phyloP scores from a whole-genome alignment of 305 asterid genomes.

The Fraxinus latifolia region DNA sequence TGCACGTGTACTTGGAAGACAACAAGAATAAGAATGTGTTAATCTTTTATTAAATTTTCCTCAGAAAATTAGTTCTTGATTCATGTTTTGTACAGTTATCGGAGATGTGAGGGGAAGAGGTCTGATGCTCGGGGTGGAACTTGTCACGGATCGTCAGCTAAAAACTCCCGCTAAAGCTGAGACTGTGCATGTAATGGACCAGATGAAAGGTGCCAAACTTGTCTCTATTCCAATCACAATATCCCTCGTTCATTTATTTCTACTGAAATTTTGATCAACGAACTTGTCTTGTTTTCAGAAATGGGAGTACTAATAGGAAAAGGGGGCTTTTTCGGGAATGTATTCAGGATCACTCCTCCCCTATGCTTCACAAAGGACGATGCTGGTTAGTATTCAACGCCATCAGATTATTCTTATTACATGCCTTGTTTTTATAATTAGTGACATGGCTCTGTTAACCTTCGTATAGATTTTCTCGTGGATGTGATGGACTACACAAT shows the following conservation, averaged over 20 bases:
- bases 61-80: not conserved
- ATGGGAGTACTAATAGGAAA: constrained; percentile 70
- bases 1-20: not conserved
- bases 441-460: not conserved
- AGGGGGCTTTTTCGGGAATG: constrained; percentile 74
- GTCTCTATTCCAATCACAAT: not conserved
- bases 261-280: not conserved
- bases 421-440: not conserved
- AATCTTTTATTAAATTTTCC: not conserved
- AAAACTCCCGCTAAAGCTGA: constrained; percentile 75
- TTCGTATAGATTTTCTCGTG: constrained; percentile 58
- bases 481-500: constrained; percentile 67
- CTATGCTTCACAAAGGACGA: constrained; percentile 75
- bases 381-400: constrained; percentile 41
- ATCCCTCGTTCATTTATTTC: not conserved
- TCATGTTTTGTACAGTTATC: constrained; percentile 42
- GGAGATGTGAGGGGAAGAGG: constrained; percentile 88
- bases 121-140: constrained; percentile 76
- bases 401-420: not conserved
- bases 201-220: constrained; percentile 56
- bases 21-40: not conserved
- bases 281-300: constrained; percentile 31
- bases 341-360: constrained; percentile 72
- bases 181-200: constrained; percentile 57
- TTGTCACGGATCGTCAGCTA: constrained; percentile 58